Conservation (phyloP, 2,329 filamentous ascomycete genomes). For the Trichoderma asperellum region DNA sequence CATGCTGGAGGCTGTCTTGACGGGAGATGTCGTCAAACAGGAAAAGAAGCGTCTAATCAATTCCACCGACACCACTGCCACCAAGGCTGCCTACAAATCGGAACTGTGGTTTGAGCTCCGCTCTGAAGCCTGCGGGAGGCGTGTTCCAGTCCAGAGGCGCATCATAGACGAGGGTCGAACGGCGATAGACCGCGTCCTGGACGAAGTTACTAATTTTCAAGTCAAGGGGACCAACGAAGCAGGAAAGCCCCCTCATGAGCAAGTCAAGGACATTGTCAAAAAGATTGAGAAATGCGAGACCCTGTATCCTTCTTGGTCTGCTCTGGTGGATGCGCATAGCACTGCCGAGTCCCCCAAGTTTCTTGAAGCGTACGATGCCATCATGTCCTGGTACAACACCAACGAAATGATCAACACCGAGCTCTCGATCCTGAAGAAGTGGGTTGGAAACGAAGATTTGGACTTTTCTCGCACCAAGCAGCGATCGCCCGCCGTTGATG, state of each 20-base stretch:
- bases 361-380: constrained; percentile 80
- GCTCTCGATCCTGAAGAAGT: constrained; percentile 85
- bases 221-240: constrained; percentile 93
- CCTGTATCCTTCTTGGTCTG: constrained; percentile 79
- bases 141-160: constrained; percentile 80
- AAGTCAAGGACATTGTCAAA: constrained; percentile 85
- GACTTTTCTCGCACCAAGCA: constrained; percentile 81
- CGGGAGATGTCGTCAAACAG: constrained; percentile 94
- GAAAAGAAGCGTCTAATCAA: constrained; percentile 96
- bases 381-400: constrained; percentile 96
- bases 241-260: constrained; percentile 82
- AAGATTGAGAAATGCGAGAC: constrained; percentile 89
- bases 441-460: constrained; percentile 95
- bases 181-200: constrained; percentile 73
- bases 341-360: constrained; percentile 77
- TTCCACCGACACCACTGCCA: constrained; percentile 62
- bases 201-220: constrained; percentile 89
- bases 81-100: constrained; percentile 70
- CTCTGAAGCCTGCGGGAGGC: constrained; percentile 80
- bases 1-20: constrained; percentile 94
- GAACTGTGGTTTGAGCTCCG: constrained; percentile 89
- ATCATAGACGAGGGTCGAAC: constrained; percentile 84
- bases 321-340: constrained; percentile 75
- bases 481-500: constrained; percentile 65
- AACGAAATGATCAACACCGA: constrained; percentile 96